Base-by-base conservation (phyloP, 371 early-diverging fungal species). In the Lichtheimia ramosa region DNA sequence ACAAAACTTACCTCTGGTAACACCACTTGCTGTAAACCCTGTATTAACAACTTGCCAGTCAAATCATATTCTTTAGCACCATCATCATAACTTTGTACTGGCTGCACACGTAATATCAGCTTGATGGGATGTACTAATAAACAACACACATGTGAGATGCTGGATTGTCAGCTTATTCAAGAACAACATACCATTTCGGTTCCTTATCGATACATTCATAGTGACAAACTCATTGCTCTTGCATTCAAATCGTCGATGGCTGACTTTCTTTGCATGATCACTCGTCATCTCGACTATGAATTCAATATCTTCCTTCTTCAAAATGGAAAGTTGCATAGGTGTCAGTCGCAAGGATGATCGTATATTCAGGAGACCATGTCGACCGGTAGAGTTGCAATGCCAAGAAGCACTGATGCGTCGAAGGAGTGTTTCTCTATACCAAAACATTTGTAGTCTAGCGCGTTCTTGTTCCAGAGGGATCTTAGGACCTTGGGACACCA, bases 391-490 rank as follows among this genome's bases (percentile, higher is more conserved):
- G 49, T 52, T 40, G 41, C 70, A 70, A 48, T 54, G 43, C 89
- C 89, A 89, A 1, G 64, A 64, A 7, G 85, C 84, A 5, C 74
- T 77, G 14, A 89, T 70, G 15, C 81, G 74, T 49, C 80, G 68
- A 48, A 89, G 60, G 8, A 92, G 57, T n/a, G 79, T 75, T 59
- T 92, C 90, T 50, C 88, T 71, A 59, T 89, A 89, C 94, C 94
- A 93, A 67, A 92, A 93, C 66, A 88, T 70, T 6, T 83, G 73
- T 21, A 86, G 64, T 15, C 85, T 82, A 23, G 74, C 64, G 4
- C 68, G 68, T 43, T 85, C 88, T 58, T 89, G 86, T 39, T 83
- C 83, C 20, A 66, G 57, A 1, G 73, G 63, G 49, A 63, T 63
- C 23, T 63, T 62, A 0, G 69, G 69, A 3, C 79, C 81, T 58